Conservation (phyloP, 2,329 filamentous ascomycete genomes). For the Coccinonectria pachysandricola region DNA sequence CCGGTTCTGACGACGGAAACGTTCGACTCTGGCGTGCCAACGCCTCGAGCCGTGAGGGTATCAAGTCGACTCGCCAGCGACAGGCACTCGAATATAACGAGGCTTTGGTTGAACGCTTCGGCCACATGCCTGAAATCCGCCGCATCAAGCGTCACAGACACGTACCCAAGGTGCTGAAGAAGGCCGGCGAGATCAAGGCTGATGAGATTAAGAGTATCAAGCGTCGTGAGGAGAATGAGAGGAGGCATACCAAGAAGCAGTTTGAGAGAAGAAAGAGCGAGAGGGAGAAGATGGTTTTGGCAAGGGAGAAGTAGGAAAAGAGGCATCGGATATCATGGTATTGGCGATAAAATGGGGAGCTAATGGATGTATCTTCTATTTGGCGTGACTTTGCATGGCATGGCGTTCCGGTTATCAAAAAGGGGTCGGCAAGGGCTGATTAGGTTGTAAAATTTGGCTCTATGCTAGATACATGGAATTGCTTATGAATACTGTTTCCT, state of each 20-base stretch:
- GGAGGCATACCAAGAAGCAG: slow-evolving; percentile 81
- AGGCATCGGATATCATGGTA: no score
- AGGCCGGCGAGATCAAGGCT: slow-evolving; percentile 86
- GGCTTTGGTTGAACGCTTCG: slow-evolving; percentile 70
- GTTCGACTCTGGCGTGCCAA: slow-evolving; percentile 77
- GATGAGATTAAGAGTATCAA: slow-evolving; percentile 84
- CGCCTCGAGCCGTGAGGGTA: slow-evolving; percentile 70
- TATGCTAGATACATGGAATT: slow-evolving; percentile 1
- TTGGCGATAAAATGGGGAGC: slow-evolving; percentile 6
- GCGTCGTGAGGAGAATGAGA: slow-evolving; percentile 85
- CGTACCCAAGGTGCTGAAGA: slow-evolving; percentile 87
- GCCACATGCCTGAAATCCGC: slow-evolving; percentile 92
- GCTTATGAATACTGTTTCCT: no score
- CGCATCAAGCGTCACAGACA: slow-evolving; percentile 88
- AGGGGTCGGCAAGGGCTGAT: slow-evolving; percentile 11
- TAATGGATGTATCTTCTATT: slow-evolving; percentile 11
- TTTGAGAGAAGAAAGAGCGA: slow-evolving; percentile 63
- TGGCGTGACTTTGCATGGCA: slow-evolving; percentile 21
- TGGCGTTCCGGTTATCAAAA: slow-evolving; percentile 21
- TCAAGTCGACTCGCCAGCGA: slow-evolving; percentile 76
- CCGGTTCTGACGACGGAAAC: slow-evolving; percentile 90
- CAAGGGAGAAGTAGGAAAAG: slow-evolving; percentile 44
- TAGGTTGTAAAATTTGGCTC: slow-evolving; percentile 13
- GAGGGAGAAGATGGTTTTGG: slow-evolving; percentile 87
- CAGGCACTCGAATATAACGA: slow-evolving; percentile 89